These are phyloP conservation scores for Lactuca sativa DNA, from an alignment of 129 eudicot genomes.

Conservation along the genomic window DNA sequence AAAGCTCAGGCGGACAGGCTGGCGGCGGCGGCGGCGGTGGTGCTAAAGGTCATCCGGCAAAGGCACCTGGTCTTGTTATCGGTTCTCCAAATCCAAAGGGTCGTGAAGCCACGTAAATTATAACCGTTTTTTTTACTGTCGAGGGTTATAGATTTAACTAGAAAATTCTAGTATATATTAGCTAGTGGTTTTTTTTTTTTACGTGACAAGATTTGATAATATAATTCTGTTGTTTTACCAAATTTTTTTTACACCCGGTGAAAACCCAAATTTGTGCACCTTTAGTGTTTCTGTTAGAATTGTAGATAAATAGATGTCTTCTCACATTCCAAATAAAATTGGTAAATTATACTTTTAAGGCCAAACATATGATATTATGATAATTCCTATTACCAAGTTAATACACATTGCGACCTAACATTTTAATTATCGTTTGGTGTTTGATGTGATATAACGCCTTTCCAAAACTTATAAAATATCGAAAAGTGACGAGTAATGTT, in stretches of 20 bases:
- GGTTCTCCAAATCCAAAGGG: conserved; percentile 60
- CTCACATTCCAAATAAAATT: too few species aligned
- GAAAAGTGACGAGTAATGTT: neutral
- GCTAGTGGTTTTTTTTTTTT: too few species aligned
- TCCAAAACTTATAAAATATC: neutral
- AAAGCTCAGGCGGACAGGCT: conserved; percentile 55
- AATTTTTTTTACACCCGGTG: too few species aligned
- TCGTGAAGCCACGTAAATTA: conserved; percentile 38
- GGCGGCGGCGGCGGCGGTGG: conserved; percentile 57
- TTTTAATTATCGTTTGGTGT: neutral
- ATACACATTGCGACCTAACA: neutral
- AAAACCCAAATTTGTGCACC: too few species aligned
- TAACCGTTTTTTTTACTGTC: neutral
- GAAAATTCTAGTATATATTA: neutral
- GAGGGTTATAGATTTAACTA: neutral
- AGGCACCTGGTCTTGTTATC: conserved; percentile 46
- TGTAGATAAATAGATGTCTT: too few species aligned
- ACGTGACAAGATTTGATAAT: too few species aligned
- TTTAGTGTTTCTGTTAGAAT: too few species aligned
- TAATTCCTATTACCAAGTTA: neutral
- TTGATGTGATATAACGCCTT: neutral
- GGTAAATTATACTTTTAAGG: too few species aligned
- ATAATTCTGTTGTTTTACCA: too few species aligned
- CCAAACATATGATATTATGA: too few species aligned
- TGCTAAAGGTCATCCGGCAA: conserved; percentile 63